Conservation (phyloP, 768 basidiomycete species). For the Pulveroboletus frians region DNA sequence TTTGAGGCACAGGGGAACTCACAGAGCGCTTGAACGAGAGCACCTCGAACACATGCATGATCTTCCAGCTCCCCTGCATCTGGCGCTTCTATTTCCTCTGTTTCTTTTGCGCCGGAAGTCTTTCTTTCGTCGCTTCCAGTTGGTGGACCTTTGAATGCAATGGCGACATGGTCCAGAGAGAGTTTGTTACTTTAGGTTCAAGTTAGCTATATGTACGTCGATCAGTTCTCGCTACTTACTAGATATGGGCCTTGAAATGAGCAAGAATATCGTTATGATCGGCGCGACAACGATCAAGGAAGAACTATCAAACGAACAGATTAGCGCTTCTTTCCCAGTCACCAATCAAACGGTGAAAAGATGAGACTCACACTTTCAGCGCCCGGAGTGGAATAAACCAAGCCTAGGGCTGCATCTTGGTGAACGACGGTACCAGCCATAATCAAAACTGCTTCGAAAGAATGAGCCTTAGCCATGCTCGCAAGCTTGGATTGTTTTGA, state of each 20-base stretch:
- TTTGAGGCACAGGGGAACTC: not conserved
- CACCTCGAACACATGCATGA: not conserved
- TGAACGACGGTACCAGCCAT: not conserved
- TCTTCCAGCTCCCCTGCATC: not conserved
- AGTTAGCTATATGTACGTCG: not conserved
- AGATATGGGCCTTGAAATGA: conserved; percentile 1
- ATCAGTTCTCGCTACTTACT: not conserved
- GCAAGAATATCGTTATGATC: not conserved
- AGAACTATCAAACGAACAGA: not conserved
- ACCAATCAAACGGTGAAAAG: not conserved
- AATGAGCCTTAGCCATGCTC: not conserved
- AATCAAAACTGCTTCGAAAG: not conserved
- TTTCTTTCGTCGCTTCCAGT: not conserved
- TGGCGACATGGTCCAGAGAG: not conserved
- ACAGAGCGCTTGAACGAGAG: not conserved
- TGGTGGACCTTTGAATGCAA: not conserved
- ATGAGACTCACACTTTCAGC: not conserved
- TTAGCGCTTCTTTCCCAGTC: not conserved
- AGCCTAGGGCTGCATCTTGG: not conserved
- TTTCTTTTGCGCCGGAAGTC: not conserved
- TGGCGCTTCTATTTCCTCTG: not conserved
- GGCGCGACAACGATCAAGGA: not conserved
- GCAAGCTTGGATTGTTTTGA: not conserved
- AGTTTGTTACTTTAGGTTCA: not conserved
- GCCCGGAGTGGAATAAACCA: not conserved